Evolutionary conservation across 2,329 filamentous ascomycete species (phyloP).

Genomic region (Podosphaera xanthii): DNA sequence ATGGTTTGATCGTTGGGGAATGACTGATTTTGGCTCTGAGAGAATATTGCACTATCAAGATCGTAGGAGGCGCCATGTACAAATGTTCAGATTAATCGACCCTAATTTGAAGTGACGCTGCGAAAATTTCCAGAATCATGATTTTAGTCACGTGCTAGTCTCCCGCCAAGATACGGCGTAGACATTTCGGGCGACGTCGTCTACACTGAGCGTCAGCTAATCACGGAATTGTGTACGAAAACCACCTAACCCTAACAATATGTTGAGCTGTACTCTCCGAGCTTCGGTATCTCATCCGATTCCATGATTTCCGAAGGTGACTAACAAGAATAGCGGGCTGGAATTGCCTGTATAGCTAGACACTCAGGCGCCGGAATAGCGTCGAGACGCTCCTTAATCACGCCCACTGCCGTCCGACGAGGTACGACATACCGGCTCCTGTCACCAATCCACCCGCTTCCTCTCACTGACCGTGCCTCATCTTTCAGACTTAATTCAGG

Average conservation of each 20-base stretch:
- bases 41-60: background rate
- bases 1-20: background rate
- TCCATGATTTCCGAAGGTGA: constrained; percentile 5
- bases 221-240: background rate
- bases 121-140: background rate
- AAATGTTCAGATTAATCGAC: background rate
- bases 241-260: constrained; percentile 9
- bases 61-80: background rate
- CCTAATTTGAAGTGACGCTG: background rate
- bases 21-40: background rate
- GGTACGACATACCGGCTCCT: constrained; percentile 9
- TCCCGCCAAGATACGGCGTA: background rate
- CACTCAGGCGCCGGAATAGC: constrained; percentile 13
- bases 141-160: background rate
- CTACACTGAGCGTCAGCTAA: background rate
- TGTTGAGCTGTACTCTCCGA: constrained; percentile 17
- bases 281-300: constrained; percentile 15
- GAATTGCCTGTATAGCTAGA: constrained; percentile 16
- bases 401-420: constrained; percentile 16
- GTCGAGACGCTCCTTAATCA: constrained; percentile 16
- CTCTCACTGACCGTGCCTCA: background rate
- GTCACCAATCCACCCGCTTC: background rate
- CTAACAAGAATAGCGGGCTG: constrained; percentile 16
- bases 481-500: constrained; percentile 60
- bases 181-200: background rate